Conservation (phyloP, 495 filamentous ascomycete species). For the Aspergillus kassunensis region DNA sequence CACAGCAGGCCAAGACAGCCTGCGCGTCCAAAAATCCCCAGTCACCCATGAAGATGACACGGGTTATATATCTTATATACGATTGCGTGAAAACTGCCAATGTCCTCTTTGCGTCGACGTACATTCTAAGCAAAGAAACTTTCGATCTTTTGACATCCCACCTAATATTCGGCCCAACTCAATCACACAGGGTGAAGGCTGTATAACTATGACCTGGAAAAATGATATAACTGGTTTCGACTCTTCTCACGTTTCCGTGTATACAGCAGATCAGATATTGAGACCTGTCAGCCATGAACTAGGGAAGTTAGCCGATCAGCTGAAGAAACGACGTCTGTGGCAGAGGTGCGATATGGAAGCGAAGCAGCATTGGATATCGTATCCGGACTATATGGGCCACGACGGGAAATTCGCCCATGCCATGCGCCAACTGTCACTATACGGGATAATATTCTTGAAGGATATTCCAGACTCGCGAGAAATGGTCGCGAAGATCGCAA, state of each 20-base stretch:
- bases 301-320: too few species aligned
- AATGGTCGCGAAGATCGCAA: constrained; percentile 62
- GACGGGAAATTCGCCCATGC: constrained; percentile 49
- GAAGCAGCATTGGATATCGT: constrained; percentile 52
- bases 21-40: too few species aligned
- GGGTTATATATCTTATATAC: neutral
- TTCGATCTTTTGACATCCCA: constrained; percentile 70
- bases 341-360: constrained; percentile 17
- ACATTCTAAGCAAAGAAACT: constrained; percentile 77
- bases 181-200: too few species aligned
- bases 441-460: constrained; percentile 72
- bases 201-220: constrained; percentile 63
- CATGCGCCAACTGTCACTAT: constrained; percentile 48
- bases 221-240: constrained; percentile 51
- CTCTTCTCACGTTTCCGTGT: constrained; percentile 47
- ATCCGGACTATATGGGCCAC: constrained; percentile 62
- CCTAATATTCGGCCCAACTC: too few species aligned
- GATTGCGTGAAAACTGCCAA: constrained; percentile 68
- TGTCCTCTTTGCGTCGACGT: constrained; percentile 71
- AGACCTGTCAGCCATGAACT: too few species aligned
- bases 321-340: constrained; percentile 37
- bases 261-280: constrained; percentile 30
- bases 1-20: too few species aligned
- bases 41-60: too few species aligned
- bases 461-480: constrained; percentile 61